Base-by-base conservation (phyloP, 179 eudicot genomes). In the Beta corolliflora region DNA sequence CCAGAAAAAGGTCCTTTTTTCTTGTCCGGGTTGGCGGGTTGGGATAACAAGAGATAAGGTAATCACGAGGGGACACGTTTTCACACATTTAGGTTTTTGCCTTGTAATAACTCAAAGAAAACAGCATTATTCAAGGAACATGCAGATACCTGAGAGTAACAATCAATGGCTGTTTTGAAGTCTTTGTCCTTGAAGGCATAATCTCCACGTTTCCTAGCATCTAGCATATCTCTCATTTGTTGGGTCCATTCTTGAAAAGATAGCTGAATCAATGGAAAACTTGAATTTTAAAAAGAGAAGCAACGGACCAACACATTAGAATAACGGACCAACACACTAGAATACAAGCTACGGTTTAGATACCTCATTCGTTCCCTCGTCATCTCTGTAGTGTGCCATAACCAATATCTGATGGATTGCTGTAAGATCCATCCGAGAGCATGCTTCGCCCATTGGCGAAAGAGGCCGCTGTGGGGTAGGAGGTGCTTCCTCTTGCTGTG, bases 171-270 rank as follows among this genome's bases (percentile, higher is more conserved):
- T 41, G 90, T 78, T 87, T 90, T 94, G 77, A 94, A 95, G 84
- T 95, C 98, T 86, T 91, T 94, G 76, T 95, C 99, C 65, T 92
- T 94, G 77, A 95, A 95, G 77, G 99, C 97, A 85, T 87, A 80
- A 86, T 96, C 99, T 52, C 99, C 98, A 58, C 94, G 95, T 79
- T 96, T 96, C 83, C 99, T 89, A 59, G 98, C 97, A 59, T 96
- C 99, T 79, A 94, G 80, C 92, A 91, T 91, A 78, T 96, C 99
- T 88, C 91, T 94, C 99, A 96, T 96, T 88, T 96, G 99, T 64
- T 94, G 98, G 48, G 99, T 94, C 99, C 98, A 96, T 85, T 96
- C 99, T 94, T 96, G 99, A 78, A 96, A 96, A 74, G 98, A 96
- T 77, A 96, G 86, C 99, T 94, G 84, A 21, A 83, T 58, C 74